Evolutionary conservation across 73 alveolate genomes (phyloP).

Genomic region (Paramecium octaurelia): DNA sequence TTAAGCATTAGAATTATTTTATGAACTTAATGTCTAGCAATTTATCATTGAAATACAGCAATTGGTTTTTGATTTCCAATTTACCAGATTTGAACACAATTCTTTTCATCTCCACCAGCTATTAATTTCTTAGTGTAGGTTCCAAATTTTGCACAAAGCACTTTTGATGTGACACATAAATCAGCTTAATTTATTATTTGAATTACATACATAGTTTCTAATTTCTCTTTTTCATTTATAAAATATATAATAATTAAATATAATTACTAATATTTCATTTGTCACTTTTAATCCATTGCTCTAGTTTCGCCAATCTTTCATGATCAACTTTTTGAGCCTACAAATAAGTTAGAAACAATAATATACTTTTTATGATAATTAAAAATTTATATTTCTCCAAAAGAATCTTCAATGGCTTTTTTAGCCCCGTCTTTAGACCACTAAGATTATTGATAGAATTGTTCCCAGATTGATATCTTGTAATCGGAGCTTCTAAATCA

Average conservation of each 20-base stretch:
- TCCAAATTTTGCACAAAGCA: conserved; percentile 53
- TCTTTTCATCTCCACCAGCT: conserved; percentile 58
- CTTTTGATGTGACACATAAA: not conserved
- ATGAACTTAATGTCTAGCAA: not conserved
- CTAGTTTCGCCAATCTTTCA: not conserved
- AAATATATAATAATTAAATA: not conserved
- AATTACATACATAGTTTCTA: conserved; percentile 2
- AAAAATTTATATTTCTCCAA: conserved; percentile 72
- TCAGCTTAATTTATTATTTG: not conserved
- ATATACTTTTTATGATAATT: conserved; percentile 10
- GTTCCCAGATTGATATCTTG: conserved; percentile 70
- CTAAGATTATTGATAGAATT: conserved; percentile 77
- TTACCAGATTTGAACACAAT: conserved; percentile 52
- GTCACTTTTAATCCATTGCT: not conserved
- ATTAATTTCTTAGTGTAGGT: conserved; percentile 4
- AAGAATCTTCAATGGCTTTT: conserved; percentile 86
- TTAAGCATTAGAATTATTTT: conserved; percentile 2
- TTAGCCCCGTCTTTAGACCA: conserved; percentile 94
- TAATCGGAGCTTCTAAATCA: conserved; percentile 84
- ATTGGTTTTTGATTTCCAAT: conserved; percentile 5
- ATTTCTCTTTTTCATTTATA: conserved; percentile 24
- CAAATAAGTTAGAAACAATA: not conserved
- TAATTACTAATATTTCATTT: conserved; percentile 15
- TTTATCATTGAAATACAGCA: not conserved
- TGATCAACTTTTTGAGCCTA: conserved; percentile 19